A percentile compares a stretch with the other conserved stretches of the same genome.
Conservation (phyloP, 768 basidiomycete species). For the Rhizopogon salebrosus region DNA sequence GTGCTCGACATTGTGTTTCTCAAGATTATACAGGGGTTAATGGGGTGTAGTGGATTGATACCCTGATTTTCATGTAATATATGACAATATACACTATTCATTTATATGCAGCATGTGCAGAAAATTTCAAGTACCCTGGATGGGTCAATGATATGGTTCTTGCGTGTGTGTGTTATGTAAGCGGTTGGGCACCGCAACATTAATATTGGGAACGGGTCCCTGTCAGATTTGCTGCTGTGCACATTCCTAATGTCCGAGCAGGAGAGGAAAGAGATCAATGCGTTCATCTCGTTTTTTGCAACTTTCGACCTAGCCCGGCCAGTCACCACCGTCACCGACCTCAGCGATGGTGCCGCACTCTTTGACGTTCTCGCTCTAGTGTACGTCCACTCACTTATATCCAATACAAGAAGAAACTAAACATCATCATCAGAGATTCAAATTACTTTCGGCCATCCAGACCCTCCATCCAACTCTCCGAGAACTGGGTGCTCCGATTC, state of each 20-base stretch:
- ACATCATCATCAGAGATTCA: slow-evolving; percentile 49
- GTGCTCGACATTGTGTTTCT: slow-evolving; percentile 17
- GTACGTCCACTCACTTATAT: slow-evolving; percentile 38
- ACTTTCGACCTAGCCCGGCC: slow-evolving; percentile 66
- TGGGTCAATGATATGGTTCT: too few relatives aligned
- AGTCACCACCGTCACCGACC: slow-evolving; percentile 59
- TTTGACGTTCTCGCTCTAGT: slow-evolving; percentile 71
- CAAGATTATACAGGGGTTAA: slow-evolving; percentile 22
- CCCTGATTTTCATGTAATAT: not conserved
- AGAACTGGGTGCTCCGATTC: slow-evolving; percentile 90
- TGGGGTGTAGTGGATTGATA: not conserved
- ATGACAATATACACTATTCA: not conserved
- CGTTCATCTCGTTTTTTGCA: slow-evolving; percentile 77
- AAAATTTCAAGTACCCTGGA: too few relatives aligned
- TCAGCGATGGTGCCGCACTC: slow-evolving; percentile 75
- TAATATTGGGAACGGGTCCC: too few relatives aligned
- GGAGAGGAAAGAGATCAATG: slow-evolving; percentile 62
- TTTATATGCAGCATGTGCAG: too few relatives aligned
- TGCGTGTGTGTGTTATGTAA: too few relatives aligned
- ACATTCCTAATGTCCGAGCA: slow-evolving; percentile 29
- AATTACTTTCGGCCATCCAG: slow-evolving; percentile 71
- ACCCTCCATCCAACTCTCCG: slow-evolving; percentile 56
- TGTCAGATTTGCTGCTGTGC: too few relatives aligned
- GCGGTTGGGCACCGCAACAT: too few relatives aligned
- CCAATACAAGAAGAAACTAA: slow-evolving; percentile 2